Percentiles rank a stretch among this genome's conserved stretches.
These are phyloP conservation scores for Talaromyces trachyspermus DNA, from an alignment of 495 filamentous ascomycete species.

Conservation along the genomic window DNA sequence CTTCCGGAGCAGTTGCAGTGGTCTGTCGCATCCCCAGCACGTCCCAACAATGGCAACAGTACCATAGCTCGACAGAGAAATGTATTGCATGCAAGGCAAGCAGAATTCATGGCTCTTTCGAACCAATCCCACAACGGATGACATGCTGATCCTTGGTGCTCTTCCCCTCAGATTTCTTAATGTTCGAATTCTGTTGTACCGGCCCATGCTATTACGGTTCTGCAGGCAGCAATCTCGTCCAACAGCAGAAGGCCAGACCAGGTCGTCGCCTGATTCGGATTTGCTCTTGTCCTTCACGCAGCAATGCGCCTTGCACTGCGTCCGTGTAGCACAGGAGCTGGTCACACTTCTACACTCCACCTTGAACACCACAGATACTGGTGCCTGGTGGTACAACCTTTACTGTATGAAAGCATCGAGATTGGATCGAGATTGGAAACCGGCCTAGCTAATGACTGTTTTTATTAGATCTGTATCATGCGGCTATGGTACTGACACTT, in stretches of 20 bases:
- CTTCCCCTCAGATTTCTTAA: conserved; percentile 5
- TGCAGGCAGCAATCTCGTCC: background rate
- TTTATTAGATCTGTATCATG: conserved; percentile 10
- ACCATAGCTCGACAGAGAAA: conserved; percentile 6
- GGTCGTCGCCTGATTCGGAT: background rate
- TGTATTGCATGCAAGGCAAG: conserved; percentile 12
- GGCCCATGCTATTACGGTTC: conserved; percentile 9
- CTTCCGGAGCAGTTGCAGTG: background rate
- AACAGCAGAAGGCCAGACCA: background rate
- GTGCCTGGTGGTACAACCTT: conserved; percentile 15
- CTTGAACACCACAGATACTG: conserved; percentile 4
- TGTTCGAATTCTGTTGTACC: conserved; percentile 10
- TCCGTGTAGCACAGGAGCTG: conserved; percentile 9
- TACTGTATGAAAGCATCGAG: conserved; percentile 10
- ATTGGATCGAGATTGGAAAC: background rate
- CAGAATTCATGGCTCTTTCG: too few relatives aligned
- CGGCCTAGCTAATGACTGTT: background rate
- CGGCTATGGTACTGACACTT: conserved; percentile 3
- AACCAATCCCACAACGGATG: background rate
- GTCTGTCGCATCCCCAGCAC: too few relatives aligned
- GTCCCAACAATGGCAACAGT: too few relatives aligned
- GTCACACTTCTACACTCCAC: conserved; percentile 7
- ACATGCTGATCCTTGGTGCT: background rate
- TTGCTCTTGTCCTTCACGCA: background rate
- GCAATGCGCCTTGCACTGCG: conserved; percentile 6